A percentile compares a stretch with the other conserved stretches of the same genome.
phyloP scores from a whole-genome alignment of 148 eudicot species.

The Chenopodium quinoa region DNA sequence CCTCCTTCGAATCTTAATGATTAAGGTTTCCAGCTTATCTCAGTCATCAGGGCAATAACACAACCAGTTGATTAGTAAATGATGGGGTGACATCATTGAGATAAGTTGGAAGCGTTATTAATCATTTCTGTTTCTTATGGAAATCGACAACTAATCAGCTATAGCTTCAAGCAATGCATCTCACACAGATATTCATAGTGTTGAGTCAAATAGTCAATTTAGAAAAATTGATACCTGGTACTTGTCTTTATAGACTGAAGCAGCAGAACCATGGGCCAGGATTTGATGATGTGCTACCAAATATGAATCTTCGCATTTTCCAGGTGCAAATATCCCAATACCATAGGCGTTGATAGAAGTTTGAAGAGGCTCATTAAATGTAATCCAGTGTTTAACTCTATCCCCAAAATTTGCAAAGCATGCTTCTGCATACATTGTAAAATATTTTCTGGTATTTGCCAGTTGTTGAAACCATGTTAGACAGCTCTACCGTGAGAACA shows the following conservation, averaged over 20 bases:
- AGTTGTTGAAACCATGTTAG: conserved; percentile 28
- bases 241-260: conserved; percentile 56
- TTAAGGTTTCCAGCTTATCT: no score
- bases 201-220: conserved; percentile 8
- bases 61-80: background rate
- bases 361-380: conserved; percentile 86
- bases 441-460: conserved; percentile 66
- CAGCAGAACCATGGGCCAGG: conserved; percentile 75
- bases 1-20: no score
- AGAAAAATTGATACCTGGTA: conserved; percentile 46
- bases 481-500: conserved; percentile 7
- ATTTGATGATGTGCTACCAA: conserved; percentile 76
- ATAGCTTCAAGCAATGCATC: background rate
- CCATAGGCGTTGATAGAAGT: conserved; percentile 63
- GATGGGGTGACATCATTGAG: background rate
- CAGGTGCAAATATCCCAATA: conserved; percentile 74
- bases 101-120: background rate
- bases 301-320: conserved; percentile 66
- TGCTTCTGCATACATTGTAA: conserved; percentile 77
- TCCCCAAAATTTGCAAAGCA: conserved; percentile 79
- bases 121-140: background rate
- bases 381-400: conserved; percentile 83
- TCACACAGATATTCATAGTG: background rate
- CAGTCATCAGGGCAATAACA: background rate
- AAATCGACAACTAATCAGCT: background rate